Evolutionary conservation across 257 asterid species (phyloP).

Genomic region (Capsicum rhomboideum): DNA sequence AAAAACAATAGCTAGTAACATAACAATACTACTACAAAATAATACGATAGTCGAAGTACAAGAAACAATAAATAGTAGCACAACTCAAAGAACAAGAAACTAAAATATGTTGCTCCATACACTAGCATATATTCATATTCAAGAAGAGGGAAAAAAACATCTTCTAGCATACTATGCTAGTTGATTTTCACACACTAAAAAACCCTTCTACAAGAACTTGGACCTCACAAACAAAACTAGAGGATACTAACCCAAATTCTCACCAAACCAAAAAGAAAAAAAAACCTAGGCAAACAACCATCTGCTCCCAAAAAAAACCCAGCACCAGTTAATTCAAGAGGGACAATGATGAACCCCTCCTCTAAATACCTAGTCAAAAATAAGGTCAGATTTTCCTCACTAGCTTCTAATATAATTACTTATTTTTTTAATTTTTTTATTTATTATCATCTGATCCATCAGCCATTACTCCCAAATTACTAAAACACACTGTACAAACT

Average conservation of each 20-base stretch:
- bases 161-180: neutral
- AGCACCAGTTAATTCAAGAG: slow-evolving; percentile 20
- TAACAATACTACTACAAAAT: no score
- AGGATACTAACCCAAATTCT: slow-evolving; percentile 38
- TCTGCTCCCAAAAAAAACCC: slow-evolving; percentile 11
- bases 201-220: slow-evolving; percentile 24
- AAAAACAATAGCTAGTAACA: no score
- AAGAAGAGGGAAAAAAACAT: neutral
- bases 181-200: neutral
- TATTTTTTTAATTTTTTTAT: neutral
- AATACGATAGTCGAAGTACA: neutral
- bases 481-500: slow-evolving; percentile 59
- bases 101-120: neutral
- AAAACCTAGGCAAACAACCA: slow-evolving; percentile 16
- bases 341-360: neutral
- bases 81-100: neutral
- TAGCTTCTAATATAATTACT: slow-evolving; percentile 10
- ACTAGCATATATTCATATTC: neutral
- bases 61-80: neutral
- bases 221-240: slow-evolving; percentile 48
- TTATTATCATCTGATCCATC: slow-evolving; percentile 1
- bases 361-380: slow-evolving; percentile 30
- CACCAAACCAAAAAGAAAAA: slow-evolving; percentile 7
- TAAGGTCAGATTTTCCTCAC: slow-evolving; percentile 40
- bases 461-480: slow-evolving; percentile 7